phyloP scores from a whole-genome alignment of 2,329 filamentous ascomycete species.

The Aplosporella prunicola region DNA sequence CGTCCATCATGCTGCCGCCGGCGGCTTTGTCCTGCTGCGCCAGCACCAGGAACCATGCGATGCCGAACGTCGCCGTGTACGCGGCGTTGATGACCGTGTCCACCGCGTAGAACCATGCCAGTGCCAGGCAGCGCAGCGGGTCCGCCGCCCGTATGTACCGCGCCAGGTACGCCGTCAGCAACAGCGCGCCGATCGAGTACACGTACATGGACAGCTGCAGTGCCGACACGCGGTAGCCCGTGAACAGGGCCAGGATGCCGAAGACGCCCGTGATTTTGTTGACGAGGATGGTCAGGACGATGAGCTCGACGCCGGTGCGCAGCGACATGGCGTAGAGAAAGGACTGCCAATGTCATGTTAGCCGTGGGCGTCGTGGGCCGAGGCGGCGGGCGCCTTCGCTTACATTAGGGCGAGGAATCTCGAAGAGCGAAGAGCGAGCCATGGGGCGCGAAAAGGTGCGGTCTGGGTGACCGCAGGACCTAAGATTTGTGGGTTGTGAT shows the following conservation, averaged over 20 bases:
- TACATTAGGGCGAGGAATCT: constrained; percentile 31
- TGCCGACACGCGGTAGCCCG: constrained; percentile 71
- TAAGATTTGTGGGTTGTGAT: neutral
- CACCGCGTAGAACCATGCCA: constrained; percentile 77
- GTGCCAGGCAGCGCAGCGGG: constrained; percentile 67
- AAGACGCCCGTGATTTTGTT: constrained; percentile 91
- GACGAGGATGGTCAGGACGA: constrained; percentile 72
- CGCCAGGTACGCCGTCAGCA: constrained; percentile 58
- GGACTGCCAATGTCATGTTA: constrained; percentile 44
- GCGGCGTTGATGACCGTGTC: constrained; percentile 73
- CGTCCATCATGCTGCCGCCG: constrained; percentile 48
- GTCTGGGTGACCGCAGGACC: neutral
- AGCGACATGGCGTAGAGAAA: constrained; percentile 82
- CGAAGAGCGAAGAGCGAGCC: constrained; percentile 17
- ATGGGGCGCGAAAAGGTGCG: constrained; percentile 2
- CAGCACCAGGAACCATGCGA: constrained; percentile 77
- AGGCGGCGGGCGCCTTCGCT: constrained; percentile 13
- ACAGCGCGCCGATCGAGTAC: constrained; percentile 67
- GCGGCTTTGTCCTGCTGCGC: constrained; percentile 46
- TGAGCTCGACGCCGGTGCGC: constrained; percentile 76
- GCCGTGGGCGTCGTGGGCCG: constrained; percentile 8
- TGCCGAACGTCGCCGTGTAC: constrained; percentile 73
- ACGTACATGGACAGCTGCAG: constrained; percentile 87
- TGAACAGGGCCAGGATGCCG: constrained; percentile 78
- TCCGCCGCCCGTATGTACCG: constrained; percentile 71